Conservation (phyloP, 106 monocot genomes). For the Vanilla planifolia region DNA sequence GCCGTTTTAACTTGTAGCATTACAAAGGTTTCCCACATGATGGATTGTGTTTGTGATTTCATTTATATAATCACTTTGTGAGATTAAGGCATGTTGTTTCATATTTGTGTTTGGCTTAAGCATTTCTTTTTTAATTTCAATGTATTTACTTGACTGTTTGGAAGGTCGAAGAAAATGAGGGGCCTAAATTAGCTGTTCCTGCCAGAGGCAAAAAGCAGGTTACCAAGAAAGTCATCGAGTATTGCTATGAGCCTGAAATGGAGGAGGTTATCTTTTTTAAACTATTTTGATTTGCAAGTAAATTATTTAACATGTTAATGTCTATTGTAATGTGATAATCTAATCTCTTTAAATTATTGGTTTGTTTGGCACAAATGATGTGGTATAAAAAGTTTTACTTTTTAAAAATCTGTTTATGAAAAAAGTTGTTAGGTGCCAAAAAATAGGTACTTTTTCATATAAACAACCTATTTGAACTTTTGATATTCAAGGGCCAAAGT, state of each 20-base stretch:
- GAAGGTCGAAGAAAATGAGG: conserved; percentile 75
- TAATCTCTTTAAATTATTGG: not conserved
- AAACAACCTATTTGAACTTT: too few species aligned
- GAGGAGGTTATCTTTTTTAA: conserved; percentile 68
- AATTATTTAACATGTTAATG: not conserved
- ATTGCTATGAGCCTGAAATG: conserved; percentile 99
- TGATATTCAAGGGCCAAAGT: too few species aligned
- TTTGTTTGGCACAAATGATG: not conserved
- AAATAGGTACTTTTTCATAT: too few species aligned
- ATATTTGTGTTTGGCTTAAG: not conserved
- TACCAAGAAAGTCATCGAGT: conserved; percentile 83
- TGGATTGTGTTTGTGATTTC: too few species aligned
- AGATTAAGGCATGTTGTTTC: too few species aligned
- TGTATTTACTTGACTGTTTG: conserved; percentile 1
- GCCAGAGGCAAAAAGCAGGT: conserved; percentile 55
- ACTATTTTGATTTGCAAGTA: not conserved
- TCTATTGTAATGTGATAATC: not conserved
- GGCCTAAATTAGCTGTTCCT: conserved; percentile 48
- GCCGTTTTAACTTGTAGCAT: too few species aligned
- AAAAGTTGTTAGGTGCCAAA: too few species aligned
- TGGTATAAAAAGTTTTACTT: too few species aligned
- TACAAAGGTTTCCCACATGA: too few species aligned
- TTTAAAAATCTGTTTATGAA: too few species aligned
- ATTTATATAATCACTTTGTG: too few species aligned
- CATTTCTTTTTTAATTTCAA: not conserved